phyloP scores from a whole-genome alignment of 2,329 filamentous ascomycete species.

The Fusarium tupiense region DNA sequence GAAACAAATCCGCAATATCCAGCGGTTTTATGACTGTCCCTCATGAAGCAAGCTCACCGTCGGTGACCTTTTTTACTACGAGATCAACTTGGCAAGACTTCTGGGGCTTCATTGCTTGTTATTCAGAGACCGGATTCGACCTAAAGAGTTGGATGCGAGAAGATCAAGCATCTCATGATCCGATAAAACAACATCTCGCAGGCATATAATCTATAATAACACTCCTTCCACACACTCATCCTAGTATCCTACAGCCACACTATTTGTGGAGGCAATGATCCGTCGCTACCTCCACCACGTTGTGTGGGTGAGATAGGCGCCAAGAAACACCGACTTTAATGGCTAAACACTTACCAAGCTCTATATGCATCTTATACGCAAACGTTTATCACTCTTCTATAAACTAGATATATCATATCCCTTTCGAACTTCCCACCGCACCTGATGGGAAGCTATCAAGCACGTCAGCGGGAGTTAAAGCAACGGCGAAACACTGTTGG shows the following conservation, averaged over 20 bases:
- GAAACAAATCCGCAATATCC: neutral
- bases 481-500: neutral
- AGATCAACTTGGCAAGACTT: neutral
- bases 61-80: neutral
- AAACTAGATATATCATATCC: neutral
- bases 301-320: too few relatives aligned
- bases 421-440: neutral
- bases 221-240: neutral
- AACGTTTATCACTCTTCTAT: neutral
- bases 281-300: neutral
- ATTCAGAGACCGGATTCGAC: too few relatives aligned
- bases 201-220: neutral
- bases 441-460: neutral
- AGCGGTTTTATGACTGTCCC: neutral
- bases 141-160: neutral
- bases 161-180: neutral
- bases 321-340: neutral
- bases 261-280: too few relatives aligned
- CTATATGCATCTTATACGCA: neutral
- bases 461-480: neutral
- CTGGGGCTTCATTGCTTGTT: neutral
- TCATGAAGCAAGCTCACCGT: neutral
- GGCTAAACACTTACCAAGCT: neutral
- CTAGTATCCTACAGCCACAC: neutral
- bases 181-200: neutral